Conservation (phyloP, 2,329 filamentous ascomycete species). For the Fusarium verticillioides region DNA sequence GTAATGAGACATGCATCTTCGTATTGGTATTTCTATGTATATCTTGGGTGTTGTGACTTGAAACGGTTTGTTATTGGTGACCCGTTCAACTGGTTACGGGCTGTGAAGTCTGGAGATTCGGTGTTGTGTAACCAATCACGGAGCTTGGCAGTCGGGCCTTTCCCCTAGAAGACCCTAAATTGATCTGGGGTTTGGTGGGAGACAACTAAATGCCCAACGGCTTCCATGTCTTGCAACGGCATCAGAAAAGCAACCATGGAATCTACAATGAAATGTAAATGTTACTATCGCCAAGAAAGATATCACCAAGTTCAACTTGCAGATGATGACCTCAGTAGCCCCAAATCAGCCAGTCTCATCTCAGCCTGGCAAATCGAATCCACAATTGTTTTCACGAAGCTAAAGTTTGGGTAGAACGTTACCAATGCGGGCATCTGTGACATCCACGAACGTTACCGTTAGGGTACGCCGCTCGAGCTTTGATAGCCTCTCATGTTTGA, state of each 20-base stretch:
- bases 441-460: conserved; percentile 30
- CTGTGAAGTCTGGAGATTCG: neutral
- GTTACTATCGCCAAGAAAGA: neutral
- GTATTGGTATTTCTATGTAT: conserved; percentile 13
- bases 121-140: conserved; percentile 31
- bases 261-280: neutral
- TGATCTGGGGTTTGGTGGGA: conserved; percentile 36
- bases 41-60: neutral
- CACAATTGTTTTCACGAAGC: neutral
- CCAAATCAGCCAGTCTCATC: neutral
- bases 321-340: neutral
- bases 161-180: conserved; percentile 36
- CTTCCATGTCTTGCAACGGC: neutral
- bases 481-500: conserved; percentile 12
- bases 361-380: conserved; percentile 1
- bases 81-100: conserved; percentile 1
- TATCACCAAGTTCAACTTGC: neutral
- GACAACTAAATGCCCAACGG: neutral
- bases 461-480: conserved; percentile 9
- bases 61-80: conserved; percentile 2
- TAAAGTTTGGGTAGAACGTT: conserved; percentile 4
- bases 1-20: conserved; percentile 5
- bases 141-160: conserved; percentile 40
- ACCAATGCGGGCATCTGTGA: conserved; percentile 5
- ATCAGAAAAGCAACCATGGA: neutral